Evolutionary conservation across 352 stramenopile species (phyloP).

Genomic region (Globisporangium echinulatum): DNA sequence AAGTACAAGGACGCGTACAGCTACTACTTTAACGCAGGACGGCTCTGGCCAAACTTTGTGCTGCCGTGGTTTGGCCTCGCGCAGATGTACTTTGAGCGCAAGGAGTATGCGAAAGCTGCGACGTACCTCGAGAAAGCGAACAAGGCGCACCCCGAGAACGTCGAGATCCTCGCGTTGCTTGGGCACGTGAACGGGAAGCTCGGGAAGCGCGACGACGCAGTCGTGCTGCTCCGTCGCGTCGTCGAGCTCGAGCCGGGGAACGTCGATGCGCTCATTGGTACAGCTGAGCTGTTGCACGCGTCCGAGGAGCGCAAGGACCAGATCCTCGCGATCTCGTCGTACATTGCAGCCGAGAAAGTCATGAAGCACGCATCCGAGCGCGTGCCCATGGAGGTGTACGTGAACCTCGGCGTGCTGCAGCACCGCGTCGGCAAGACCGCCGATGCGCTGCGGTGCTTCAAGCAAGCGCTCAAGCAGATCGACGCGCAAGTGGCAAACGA

Average conservation of each 20-base stretch:
- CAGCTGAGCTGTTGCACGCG: slow-evolving; percentile 69
- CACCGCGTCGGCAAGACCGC: slow-evolving; percentile 83
- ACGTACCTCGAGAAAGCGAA: slow-evolving; percentile 87
- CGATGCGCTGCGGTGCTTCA: slow-evolving; percentile 91
- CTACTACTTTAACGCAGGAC: slow-evolving; percentile 94
- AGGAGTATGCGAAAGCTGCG: slow-evolving; percentile 74
- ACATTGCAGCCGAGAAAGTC: slow-evolving; percentile 83
- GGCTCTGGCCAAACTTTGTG: slow-evolving; percentile 83
- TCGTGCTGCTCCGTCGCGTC: slow-evolving; percentile 72
- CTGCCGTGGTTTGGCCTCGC: slow-evolving; percentile 80
- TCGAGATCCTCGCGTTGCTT: slow-evolving; percentile 77
- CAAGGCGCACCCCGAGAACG: slow-evolving; percentile 85
- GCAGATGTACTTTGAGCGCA: slow-evolving; percentile 89
- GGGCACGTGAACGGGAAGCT: slow-evolving; percentile 79
- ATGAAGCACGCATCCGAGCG: slow-evolving; percentile 78
- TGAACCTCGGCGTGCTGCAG: slow-evolving; percentile 79
- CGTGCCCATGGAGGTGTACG: slow-evolving; percentile 80
- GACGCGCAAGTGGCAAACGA: slow-evolving; percentile 27
- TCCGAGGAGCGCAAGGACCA: slow-evolving; percentile 83
- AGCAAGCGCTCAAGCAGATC: slow-evolving; percentile 60
- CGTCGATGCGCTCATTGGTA: slow-evolving; percentile 77
- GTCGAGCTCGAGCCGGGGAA: slow-evolving; percentile 83
- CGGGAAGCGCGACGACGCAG: slow-evolving; percentile 75
- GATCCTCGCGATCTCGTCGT: slow-evolving; percentile 86
- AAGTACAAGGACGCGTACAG: slow-evolving; percentile 95